Percentiles rank a stretch among this genome's conserved stretches.
phyloP scores from a whole-genome alignment of 148 eudicot species.

The Bassia scoparia region DNA sequence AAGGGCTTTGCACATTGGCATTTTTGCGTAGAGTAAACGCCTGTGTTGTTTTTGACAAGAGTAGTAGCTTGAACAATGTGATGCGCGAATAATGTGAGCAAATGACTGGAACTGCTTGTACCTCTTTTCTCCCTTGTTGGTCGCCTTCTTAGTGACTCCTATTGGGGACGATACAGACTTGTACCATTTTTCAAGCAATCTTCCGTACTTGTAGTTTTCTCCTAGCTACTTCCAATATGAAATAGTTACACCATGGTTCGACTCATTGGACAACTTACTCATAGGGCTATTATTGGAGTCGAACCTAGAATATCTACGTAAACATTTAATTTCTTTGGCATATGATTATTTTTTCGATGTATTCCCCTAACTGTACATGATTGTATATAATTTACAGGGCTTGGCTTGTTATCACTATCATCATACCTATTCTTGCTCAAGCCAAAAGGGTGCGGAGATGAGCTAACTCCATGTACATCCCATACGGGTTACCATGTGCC shows the following conservation, averaged over 20 bases:
- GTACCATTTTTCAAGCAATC: slow-evolving; percentile 65
- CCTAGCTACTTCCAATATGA: too few relatives aligned
- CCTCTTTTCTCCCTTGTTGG: slow-evolving; percentile 65
- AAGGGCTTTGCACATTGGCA: slow-evolving; percentile 72
- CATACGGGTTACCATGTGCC: slow-evolving; percentile 36
- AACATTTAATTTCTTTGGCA: too few relatives aligned
- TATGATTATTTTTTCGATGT: too few relatives aligned
- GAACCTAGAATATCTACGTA: too few relatives aligned
- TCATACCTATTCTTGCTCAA: slow-evolving; percentile 57
- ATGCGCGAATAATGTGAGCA: slow-evolving; percentile 78
- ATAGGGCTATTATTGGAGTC: too few relatives aligned
- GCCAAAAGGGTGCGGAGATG: slow-evolving; percentile 62
- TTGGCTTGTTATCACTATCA: slow-evolving; percentile 47
- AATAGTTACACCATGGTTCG: too few relatives aligned
- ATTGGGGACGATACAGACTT: slow-evolving; percentile 74
- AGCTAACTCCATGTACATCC: slow-evolving; percentile 38
- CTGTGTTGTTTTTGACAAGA: slow-evolving; percentile 66
- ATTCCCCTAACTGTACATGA: neutral
- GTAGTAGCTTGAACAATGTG: slow-evolving; percentile 63
- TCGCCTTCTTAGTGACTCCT: slow-evolving; percentile 77
- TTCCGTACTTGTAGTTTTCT: slow-evolving; percentile 49
- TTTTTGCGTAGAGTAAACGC: slow-evolving; percentile 71
- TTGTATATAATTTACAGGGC: slow-evolving; percentile 40
- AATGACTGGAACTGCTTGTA: slow-evolving; percentile 81
- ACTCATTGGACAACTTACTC: too few relatives aligned